phyloP scores from a whole-genome alignment of 2,329 filamentous ascomycete genomes.

The Neurospora sp. region DNA sequence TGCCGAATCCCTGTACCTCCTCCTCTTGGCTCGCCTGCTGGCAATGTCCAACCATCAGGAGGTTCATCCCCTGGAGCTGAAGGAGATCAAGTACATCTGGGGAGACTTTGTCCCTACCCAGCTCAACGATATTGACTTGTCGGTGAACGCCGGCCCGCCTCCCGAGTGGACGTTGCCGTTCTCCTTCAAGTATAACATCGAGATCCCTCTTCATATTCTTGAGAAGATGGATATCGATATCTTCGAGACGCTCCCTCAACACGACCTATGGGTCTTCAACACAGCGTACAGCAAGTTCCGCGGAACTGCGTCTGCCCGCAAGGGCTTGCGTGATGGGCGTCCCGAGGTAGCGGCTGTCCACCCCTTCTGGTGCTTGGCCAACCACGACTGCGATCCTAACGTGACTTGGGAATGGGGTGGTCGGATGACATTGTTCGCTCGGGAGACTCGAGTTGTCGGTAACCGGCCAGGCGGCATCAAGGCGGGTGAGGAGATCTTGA shows the following conservation, averaged over 20 bases:
- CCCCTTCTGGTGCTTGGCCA: constrained; percentile 91
- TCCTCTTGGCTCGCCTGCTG: constrained; percentile 51
- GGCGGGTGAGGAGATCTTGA: constrained; percentile 76
- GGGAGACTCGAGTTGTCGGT: constrained; percentile 47
- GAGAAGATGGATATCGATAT: constrained; percentile 81
- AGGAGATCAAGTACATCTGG: constrained; percentile 59
- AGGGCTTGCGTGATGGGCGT: constrained; percentile 65
- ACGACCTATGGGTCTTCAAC: constrained; percentile 79
- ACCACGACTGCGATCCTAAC: constrained; percentile 93
- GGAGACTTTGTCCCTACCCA: constrained; percentile 51
- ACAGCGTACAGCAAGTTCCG: constrained; percentile 89
- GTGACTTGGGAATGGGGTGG: constrained; percentile 91
- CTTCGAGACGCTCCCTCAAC: constrained; percentile 46
- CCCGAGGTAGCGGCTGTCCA: constrained; percentile 92
- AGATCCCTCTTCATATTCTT: constrained; percentile 65
- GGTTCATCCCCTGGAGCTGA: constrained; percentile 52
- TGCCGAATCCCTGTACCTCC: constrained; percentile 51
- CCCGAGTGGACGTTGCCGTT: constrained; percentile 64
- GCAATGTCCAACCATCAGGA: constrained; percentile 55
- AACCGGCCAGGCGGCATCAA: constrained; percentile 50
- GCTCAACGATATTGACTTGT: constrained; percentile 44
- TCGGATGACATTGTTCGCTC: constrained; percentile 60
- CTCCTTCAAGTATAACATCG: constrained; percentile 66
- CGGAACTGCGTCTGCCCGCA: constrained; percentile 79
- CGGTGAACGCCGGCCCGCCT: constrained; percentile 44